A percentile compares a stretch with the other conserved stretches of the same genome.
Conservation (phyloP, 2,329 filamentous ascomycete genomes). For the Coniella vitis region DNA sequence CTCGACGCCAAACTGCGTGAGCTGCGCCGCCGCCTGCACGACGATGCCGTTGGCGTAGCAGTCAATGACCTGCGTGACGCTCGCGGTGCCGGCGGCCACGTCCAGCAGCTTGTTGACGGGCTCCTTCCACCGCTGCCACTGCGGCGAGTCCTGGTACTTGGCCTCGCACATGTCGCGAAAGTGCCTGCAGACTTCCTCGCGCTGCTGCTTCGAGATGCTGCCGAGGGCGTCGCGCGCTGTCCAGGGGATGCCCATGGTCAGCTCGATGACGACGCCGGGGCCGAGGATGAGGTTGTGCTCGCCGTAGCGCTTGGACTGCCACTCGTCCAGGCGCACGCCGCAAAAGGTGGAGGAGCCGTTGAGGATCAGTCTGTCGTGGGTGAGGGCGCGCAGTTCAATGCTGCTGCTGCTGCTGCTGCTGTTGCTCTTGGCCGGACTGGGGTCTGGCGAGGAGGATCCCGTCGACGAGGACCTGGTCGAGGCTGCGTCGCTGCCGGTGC, state of each 20-base stretch:
- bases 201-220: conserved; percentile 15
- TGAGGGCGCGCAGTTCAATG: background rate
- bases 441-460: conserved; percentile 1
- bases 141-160: conserved; percentile 11
- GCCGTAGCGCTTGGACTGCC: conserved; percentile 14
- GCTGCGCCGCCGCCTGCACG: conserved; percentile 11
- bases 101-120: conserved; percentile 16
- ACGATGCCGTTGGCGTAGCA: conserved; percentile 16
- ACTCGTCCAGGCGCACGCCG: conserved; percentile 13
- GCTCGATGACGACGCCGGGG: conserved; percentile 14
- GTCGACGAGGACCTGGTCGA: background rate
- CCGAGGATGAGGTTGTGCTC: conserved; percentile 16
- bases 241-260: conserved; percentile 15
- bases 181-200: conserved; percentile 11
- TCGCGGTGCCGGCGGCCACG: conserved; percentile 10
- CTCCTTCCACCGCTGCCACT: conserved; percentile 15
- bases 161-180: conserved; percentile 16
- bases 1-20: conserved; percentile 10
- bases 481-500: background rate
- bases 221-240: conserved; percentile 13
- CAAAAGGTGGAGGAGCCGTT: conserved; percentile 15
- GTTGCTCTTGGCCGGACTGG: too few species aligned
- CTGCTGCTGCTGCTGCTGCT: background rate
- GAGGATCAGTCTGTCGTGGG: conserved; percentile 11
- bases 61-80: conserved; percentile 12